phyloP scores from a whole-genome alignment of 1,139 yeast species.

The Yamadazyma songkhlaensis region DNA sequence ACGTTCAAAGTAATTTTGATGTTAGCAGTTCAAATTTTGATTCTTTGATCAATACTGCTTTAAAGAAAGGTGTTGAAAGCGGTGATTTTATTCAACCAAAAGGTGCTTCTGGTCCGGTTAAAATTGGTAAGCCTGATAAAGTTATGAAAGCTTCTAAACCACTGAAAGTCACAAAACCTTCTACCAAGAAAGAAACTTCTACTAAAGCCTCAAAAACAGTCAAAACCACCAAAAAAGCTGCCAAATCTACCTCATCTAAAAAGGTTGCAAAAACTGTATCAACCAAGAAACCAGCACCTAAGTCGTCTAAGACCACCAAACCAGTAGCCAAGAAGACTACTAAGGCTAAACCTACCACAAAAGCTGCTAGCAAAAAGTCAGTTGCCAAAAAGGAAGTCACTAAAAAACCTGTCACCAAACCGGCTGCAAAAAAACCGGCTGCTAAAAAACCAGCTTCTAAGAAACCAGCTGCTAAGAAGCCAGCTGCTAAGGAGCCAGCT shows the following conservation, averaged over 20 bases:
- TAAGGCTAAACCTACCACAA: conserved; percentile 15
- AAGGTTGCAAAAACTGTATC: conserved; percentile 20
- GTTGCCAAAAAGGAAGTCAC: conserved; percentile 9
- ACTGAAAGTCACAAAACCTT: conserved; percentile 18
- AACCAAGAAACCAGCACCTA: conserved; percentile 8
- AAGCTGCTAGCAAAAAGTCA: conserved; percentile 7
- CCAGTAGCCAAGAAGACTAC: conserved; percentile 11
- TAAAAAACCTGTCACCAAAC: conserved; percentile 7
- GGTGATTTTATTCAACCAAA: conserved; percentile 85
- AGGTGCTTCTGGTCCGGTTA: conserved; percentile 79
- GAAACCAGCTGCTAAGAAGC: conserved; percentile 5
- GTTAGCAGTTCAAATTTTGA: conserved; percentile 67
- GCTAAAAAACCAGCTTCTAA: conserved; percentile 10
- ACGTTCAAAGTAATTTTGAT: conserved; percentile 60
- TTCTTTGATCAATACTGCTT: conserved; percentile 70
- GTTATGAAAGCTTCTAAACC: conserved; percentile 21
- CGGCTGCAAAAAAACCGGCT: conserved; percentile 1
- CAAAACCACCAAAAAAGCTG: no score
- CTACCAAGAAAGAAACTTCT: conserved; percentile 10
- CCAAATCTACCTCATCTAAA: not conserved
- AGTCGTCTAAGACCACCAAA: conserved; percentile 1
- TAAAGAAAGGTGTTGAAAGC: conserved; percentile 75
- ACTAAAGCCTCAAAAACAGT: conserved; percentile 21
- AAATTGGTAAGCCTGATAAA: conserved; percentile 32
- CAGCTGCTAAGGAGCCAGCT: conserved; percentile 5